Evolutionary conservation across 2,329 filamentous ascomycete species (phyloP), one percentile per base, ranked within the genome.

Genomic region (Fusarium longipes): DNA sequence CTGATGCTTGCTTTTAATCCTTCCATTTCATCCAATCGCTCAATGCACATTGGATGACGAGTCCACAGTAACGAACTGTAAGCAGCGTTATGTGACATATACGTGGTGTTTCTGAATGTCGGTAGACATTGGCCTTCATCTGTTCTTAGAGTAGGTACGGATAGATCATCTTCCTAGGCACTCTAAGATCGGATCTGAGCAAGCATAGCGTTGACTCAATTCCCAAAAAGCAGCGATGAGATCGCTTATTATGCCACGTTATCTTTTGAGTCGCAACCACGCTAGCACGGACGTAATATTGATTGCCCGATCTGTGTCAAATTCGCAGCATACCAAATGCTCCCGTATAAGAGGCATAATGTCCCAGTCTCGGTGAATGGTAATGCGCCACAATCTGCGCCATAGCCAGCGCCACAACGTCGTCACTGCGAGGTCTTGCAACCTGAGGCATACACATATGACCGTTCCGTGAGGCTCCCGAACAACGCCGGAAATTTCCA

Each of bases 401-500:
- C 45, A 49, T 10, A 18, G 2, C 8, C 4, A 3, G 22, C 24
- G 32, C 45, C 45, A 36, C 45, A 18, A 24, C 27, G 36, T 38
- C 32, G n/a, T 49, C 45, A 49, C 45, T n/a, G 20, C 6, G 6
- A 11, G 9, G 22, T 18, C n/a, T 30, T 7, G 25, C 25, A 58
- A 70, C 76, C 76, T 78, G 73, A 78, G 77, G 76, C 77, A 77
- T 44, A 60, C 33, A 75, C 49, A 25, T 39, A 40, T 65, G 62
- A 65, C 65, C 54, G 68, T 65, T 67, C 72, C 68, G 72, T 74
- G 75, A 75, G 63, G 71, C 74, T 74, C 65, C 75, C 75, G 75
- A 76, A 73, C 59, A 63, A 69, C 70, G 68, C 76, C 77, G 77
- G 72, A 76, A 77, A 77, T 76, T 77, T 77, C 68, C 67, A 74